Evolutionary conservation across 306 rosid species (phyloP), one percentile per base, ranked within the genome.

Genomic region (Fragaria ananassa): DNA sequence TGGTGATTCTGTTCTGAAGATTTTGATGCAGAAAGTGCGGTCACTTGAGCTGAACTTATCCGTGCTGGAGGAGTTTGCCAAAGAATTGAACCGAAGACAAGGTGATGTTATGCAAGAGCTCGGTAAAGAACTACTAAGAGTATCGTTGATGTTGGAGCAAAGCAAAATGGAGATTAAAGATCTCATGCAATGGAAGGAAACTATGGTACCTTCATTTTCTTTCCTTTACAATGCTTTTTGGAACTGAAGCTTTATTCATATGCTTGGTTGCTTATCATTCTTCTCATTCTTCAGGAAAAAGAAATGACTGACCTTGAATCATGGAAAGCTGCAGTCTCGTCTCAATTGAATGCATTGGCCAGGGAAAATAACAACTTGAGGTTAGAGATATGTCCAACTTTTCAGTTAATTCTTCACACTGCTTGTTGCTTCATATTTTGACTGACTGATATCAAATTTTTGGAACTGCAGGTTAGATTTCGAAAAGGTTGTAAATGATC

Each of bases 21-120:
- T 93, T 83, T 86, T 93, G 91, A 90, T 91, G 96, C 94, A 93
- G 84, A 93, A 91, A 79, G 93, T 93, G 77, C 86, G 86, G 79
- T 82, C 93, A 45, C 84, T 89, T 44, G 98, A 91, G 79, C 78
- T 86, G 71, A 89, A 88, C 79, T 85, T 93, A 78, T 86, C 97
- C 17, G 86, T 86, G 47, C 61, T 93, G 39, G 97, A 91, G 84
- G 87, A 87, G 47, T 86, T 83, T 69, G 71, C 86, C 83, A 90
- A 91, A 82, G 98, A 91, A 78, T 74, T 87, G 80, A 88, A 86
- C 73, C 81, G 77, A 66, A 89, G 81, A 82, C 93, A 85, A 76
- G 85, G 77, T 4, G 83, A 72, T 56, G 70, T 81, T 17, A 71
- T 88, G 68, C 92, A 92, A 0, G 88, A 86, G 68, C 83, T 91